Conservation (phyloP, 2,329 filamentous ascomycete genomes). For the Fusarium robinianum region DNA sequence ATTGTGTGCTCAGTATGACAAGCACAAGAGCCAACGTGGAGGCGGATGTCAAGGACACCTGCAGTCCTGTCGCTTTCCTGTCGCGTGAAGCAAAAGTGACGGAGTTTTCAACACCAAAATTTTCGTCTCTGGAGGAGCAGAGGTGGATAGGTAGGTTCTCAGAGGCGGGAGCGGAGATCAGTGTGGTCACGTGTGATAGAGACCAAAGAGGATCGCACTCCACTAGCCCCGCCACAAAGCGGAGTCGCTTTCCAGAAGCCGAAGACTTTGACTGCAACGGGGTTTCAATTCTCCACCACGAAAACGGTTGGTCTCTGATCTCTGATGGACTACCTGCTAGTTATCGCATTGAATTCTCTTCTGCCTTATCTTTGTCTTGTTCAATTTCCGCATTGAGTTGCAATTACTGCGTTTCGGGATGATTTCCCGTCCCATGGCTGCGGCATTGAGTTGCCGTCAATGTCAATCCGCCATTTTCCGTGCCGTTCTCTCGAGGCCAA, state of each 20-base stretch:
- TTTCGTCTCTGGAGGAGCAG: constrained; percentile 34
- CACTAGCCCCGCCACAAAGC: constrained; percentile 5
- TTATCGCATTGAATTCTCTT: no score
- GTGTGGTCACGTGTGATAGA: constrained; percentile 28
- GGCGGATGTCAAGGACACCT: constrained; percentile 23
- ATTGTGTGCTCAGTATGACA: constrained; percentile 4
- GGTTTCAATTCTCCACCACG: no score
- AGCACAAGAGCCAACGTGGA: constrained; percentile 9
- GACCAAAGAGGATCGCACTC: not conserved
- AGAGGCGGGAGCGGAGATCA: constrained; percentile 8
- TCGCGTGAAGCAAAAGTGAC: constrained; percentile 30
- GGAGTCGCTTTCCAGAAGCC: constrained; percentile 6
- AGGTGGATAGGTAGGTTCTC: constrained; percentile 9
- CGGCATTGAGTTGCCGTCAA: constrained; percentile 39
- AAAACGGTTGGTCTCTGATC: no score
- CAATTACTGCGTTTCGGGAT: no score
- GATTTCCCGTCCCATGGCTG: constrained; percentile 39
- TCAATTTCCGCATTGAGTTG: not conserved
- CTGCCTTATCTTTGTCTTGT: not conserved
- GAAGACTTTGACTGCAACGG: constrained; percentile 11
- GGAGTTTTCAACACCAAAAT: constrained; percentile 33
- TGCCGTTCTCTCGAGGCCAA: constrained; percentile 34
- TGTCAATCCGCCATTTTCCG: constrained; percentile 40
- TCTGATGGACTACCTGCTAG: no score
- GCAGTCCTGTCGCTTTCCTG: constrained; percentile 25